Conservation (phyloP, 169 alveolate species). For the Pseudocohnilembus persalinus region DNA sequence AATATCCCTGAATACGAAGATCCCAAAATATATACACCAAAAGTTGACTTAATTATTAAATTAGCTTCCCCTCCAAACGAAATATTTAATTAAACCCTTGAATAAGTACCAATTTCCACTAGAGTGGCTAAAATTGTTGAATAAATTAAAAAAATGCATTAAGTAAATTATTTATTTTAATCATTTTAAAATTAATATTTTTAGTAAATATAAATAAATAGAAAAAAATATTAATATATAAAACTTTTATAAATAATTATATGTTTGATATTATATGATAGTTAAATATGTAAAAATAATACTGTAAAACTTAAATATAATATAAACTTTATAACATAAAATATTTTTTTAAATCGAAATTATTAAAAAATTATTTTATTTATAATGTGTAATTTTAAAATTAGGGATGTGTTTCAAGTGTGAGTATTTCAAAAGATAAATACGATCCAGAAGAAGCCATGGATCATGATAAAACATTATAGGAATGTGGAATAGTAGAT, state of each 20-base stretch:
- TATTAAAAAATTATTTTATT: too few relatives aligned
- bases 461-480: conserved; percentile 39
- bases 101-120: conserved; percentile 40
- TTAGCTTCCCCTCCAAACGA: conserved; percentile 45
- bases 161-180: neutral
- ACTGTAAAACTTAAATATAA: too few relatives aligned
- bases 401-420: conserved; percentile 30
- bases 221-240: too few relatives aligned
- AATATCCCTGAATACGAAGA: conserved; percentile 44
- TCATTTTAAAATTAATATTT: too few relatives aligned
- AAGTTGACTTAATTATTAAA: conserved; percentile 43
- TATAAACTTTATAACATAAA: too few relatives aligned
- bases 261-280: too few relatives aligned
- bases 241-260: too few relatives aligned
- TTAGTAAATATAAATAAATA: too few relatives aligned
- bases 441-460: conserved; percentile 46
- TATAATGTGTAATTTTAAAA: too few relatives aligned
- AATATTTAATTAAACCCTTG: conserved; percentile 26
- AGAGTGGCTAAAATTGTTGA: conserved; percentile 37
- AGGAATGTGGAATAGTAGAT: conserved; percentile 47
- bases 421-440: conserved; percentile 43
- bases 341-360: too few relatives aligned
- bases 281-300: too few relatives aligned
- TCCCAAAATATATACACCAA: conserved; percentile 46
- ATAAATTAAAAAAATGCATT: conserved; percentile 46